A percentile compares a stretch with the other conserved stretches of the same genome.
Evolutionary conservation across 176 grass and related monocot genomes (phyloP).

Genomic region (Triticum aestivum): IWGSC_CS_RefSeq_v2.1 NC_057799.1:529070384-529070883

Average conservation of each 20-base stretch:
- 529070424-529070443: background rate
- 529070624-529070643: background rate
- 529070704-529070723: background rate
- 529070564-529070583: background rate
- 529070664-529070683: background rate
- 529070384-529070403: background rate
- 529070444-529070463: background rate
- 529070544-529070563: background rate
- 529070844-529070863: too few relatives aligned
- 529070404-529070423: background rate
- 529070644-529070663: background rate
- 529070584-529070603: background rate
- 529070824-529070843: too few relatives aligned
- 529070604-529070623: background rate
- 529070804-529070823: background rate
- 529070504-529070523: background rate
- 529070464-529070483: background rate
- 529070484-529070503: background rate
- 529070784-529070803: background rate
- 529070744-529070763: background rate
- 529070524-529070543: background rate
- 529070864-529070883: too few relatives aligned
- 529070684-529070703: background rate
- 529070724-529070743: background rate
- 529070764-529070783: background rate